Evolutionary conservation across 805 yeast species (phyloP).

Genomic region (Blastobotrys attinorum): DNA sequence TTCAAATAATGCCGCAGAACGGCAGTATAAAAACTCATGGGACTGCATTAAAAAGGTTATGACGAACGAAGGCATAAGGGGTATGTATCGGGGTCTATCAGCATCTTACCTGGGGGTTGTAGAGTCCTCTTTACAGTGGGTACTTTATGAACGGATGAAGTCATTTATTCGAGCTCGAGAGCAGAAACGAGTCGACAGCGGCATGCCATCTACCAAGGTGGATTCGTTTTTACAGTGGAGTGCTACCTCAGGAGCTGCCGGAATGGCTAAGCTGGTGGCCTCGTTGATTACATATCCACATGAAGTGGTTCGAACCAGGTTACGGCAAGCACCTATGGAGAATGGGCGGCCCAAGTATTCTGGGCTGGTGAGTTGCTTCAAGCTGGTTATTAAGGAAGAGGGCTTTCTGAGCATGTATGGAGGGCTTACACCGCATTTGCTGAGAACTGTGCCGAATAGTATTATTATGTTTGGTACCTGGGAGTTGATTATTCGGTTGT

Average conservation of each 20-base stretch:
- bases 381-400: constrained; percentile 79
- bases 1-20: constrained; percentile 29
- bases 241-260: constrained; percentile 96
- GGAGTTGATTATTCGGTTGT: constrained; percentile 53
- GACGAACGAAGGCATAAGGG: constrained; percentile 66
- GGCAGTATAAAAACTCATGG: constrained; percentile 70
- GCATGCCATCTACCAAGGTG: constrained; percentile 32
- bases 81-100: constrained; percentile 83
- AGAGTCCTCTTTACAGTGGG: constrained; percentile 94
- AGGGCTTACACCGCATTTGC: constrained; percentile 92
- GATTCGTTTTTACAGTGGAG: constrained; percentile 82
- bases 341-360: constrained; percentile 81
- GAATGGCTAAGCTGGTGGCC: constrained; percentile 90
- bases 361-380: constrained; percentile 83
- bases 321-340: constrained; percentile 86
- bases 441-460: constrained; percentile 96
- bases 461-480: constrained; percentile 99
- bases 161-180: constrained; percentile 48
- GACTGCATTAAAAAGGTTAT: constrained; percentile 72
- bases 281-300: constrained; percentile 93
- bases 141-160: constrained; percentile 92
- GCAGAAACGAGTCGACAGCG: constrained; percentile 32
- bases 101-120: constrained; percentile 92
- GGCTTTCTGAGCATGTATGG: constrained; percentile 93
- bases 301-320: constrained; percentile 91